Evolutionary conservation across 2,329 filamentous ascomycete genomes (phyloP), one percentile per base, ranked within the genome.

Genomic region (Penicillium olsonii): DNA sequence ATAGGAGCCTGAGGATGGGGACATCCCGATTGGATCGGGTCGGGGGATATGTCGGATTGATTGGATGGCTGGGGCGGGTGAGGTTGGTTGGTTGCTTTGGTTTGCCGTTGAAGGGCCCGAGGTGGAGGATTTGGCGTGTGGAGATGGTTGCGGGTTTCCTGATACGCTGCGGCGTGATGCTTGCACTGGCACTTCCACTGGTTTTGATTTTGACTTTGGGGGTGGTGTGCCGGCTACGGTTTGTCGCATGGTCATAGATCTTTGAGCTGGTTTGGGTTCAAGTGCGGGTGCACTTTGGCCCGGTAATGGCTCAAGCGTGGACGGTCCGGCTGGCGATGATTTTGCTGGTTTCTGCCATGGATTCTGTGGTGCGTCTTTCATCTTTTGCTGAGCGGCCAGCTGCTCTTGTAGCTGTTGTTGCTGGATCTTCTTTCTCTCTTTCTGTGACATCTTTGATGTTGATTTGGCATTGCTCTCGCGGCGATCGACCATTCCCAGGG

Each of bases 351-450:
- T 72, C 66, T 90, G 87, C 89, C 89, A 94, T 0, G 88, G 86
- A 4, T 72, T 72, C 43, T 64, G 56, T 5, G 65, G 55, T 41
- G 57, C 55, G 48, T 73, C 69, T 45, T 68, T 75, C 57, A 62
- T 51, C 46, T 66, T 65, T 47, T 68, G 57, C 42, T 67, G 58
- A 44, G 67, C 66, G 42, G 56, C 64, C 50, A 67, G 54, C 50
- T 64, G 63, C 33, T 72, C 78, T 73, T 74, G 70, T 48, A 73
- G 61, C 62, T 88, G 83, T 53, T 84, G 79, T 62, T 90, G 87
- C 61, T 90, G 83, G 56, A 91, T 83, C 65, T 83, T 88, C 73
- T 96, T 97, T 18, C 91, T 85, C 68, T 96, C 92, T 65, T 94
- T 95, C 61, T 97, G 94, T 0, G 92, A 96, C 58, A 95, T 72